Base-by-base conservation (phyloP, 805 yeast species). In the Tetrapisispora phaffii region DNA sequence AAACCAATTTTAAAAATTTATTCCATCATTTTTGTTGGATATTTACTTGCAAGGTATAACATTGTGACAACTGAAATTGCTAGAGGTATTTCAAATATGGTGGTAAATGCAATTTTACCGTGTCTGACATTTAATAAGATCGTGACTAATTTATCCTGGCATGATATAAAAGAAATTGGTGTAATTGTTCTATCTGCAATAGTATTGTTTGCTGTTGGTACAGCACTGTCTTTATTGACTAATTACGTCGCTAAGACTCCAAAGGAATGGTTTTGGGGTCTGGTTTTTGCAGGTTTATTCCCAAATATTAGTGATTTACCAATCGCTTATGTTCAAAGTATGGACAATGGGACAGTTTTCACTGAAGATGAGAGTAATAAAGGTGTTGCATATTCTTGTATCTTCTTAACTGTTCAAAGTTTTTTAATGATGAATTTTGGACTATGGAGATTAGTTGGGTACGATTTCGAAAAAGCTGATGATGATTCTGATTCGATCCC, bases 1-100 rank as follows among this genome's bases (percentile, higher is more conserved):
- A 86, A 85, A 67, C 96, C 96, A n/a, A 80, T 86, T 47, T 72
- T 85, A 64, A 87, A 87, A 63, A 83, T 86, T 51, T 83, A 85
- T 56, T 65, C 83, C 52, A 81, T 84, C 57, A 74, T 84, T 5
- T 78, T 72, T 4, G 63, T 79, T 13, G 96, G 96, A 10, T 82
- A 70, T 51, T 59, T 70, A 34, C 64, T 87, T 7, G 85, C 90
- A 2, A 75, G 70, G 48, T 71, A 65, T 51, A 80, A 83, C 54
- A 73, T 83, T 22, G 66, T 85, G 3, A 69, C 82, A 0, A 85
- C 83, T 21, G 76, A 82, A 23, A 76, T 82, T 22, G 74, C 86
- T 34, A 68, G 84, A 55, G 84, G 82, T 47, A 69, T 86, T 16
- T 80, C 93, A 5, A 78, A 79, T 46, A 69, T 82, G 51, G 75